A percentile compares a stretch with the other conserved stretches of the same genome.
Evolutionary conservation across 163 green algal genomes (phyloP).

Genomic region (Scenedesmus sp.): DNA sequence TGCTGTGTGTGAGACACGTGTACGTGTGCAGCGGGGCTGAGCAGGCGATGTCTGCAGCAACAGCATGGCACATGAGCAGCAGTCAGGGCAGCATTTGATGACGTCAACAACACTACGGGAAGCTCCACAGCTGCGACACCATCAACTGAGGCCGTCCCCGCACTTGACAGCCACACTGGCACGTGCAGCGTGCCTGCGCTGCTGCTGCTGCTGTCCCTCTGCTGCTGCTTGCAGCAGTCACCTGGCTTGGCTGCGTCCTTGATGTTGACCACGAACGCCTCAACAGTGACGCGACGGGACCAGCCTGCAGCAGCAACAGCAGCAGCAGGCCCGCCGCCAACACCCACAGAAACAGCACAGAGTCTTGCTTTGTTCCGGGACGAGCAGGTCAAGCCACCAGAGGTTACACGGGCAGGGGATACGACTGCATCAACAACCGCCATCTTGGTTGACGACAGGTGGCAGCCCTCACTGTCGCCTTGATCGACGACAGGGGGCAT

Average conservation of each 20-base stretch:
- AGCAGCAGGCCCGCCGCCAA: too few species aligned
- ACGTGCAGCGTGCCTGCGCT: not conserved
- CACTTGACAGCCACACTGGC: too few species aligned
- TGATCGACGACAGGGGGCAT: too few species aligned
- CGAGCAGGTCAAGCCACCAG: not conserved
- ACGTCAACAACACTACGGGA: too few species aligned
- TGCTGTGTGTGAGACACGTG: not conserved
- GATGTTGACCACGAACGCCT: constrained; percentile 77
- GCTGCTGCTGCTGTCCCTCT: not conserved
- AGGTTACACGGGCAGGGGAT: not conserved
- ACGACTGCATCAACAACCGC: too few species aligned
- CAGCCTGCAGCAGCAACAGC: constrained; percentile 54
- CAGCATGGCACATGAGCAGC: too few species aligned
- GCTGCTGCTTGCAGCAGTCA: constrained; percentile 23
- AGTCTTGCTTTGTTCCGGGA: not conserved
- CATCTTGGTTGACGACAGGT: not conserved
- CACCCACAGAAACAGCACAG: not conserved
- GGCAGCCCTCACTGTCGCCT: not conserved
- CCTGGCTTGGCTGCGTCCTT: constrained; percentile 60
- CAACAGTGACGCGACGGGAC: constrained; percentile 62
- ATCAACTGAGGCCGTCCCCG: too few species aligned
- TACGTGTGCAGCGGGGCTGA: not conserved
- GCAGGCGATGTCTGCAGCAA: too few species aligned
- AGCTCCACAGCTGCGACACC: too few species aligned
- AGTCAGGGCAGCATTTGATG: too few species aligned